Base-by-base conservation (phyloP, 441 rosid species). In the Kokia cookei region DNA sequence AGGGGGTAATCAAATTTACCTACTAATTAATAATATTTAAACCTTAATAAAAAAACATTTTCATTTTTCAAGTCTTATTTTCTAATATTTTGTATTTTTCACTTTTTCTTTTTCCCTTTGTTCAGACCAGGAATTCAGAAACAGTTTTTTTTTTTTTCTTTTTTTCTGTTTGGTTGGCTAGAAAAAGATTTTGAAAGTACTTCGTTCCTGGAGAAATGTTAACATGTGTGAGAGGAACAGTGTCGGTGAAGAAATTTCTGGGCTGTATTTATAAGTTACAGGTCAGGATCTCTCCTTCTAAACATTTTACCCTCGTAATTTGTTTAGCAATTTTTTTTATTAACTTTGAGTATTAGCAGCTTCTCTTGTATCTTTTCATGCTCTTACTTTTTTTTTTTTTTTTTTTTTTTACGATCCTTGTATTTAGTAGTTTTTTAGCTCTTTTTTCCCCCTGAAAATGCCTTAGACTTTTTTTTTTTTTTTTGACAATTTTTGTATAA, bases 1-100 rank as follows among this genome's bases (percentile, higher is more conserved):
- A 11, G 63, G 89, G 90, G 81, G 75, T 85, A 79, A 81, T 79
- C 82, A 75, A 85, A 11, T 73, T 83, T 82, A 55, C 69, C 76
- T 79, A 76, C 60, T 50, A 65, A 65, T 65, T 58, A 77, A 59
- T 77, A 24, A 64, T 59, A 40, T 57, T 59, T 43, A 75, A 69
- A 15, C 64, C 51, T 69, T 59, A 59, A 26, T 59, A 27, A 59
- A 29, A 59, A 27, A 27, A 19, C 22, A 19, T 19, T 19, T 12
- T 22, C 4, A 4, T 35, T 37, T 2, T 73, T 77, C 22, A 19
- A 0, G 22, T 19, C 0, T 19, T 29, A 29, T 61, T 61, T 59
- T 76, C 14, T 51, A 29, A 19, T 13, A 67, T 61, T 54, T 59
- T 42, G 53, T 32, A 14, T 43, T 45, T 71, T 58, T 19, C 42